Evolutionary conservation across 2,329 filamentous ascomycete genomes (phyloP).

Genomic region (Penicillium sp.): DNA sequence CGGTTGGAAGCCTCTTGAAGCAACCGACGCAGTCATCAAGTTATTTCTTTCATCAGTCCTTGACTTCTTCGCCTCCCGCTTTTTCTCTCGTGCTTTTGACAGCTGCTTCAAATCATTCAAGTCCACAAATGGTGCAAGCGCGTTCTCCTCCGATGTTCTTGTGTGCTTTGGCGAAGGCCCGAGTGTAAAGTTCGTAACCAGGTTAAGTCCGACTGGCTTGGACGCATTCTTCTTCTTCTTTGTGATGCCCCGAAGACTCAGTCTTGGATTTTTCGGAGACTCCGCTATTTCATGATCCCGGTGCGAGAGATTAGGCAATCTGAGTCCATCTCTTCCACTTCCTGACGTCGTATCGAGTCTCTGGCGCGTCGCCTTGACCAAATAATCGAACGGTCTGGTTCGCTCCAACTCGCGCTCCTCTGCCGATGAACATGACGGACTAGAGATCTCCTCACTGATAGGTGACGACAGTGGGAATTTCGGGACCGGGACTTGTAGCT

Average conservation of each 20-base stretch:
- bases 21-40: not conserved
- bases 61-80: slow-evolving; percentile 27
- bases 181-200: slow-evolving; percentile 43
- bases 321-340: slow-evolving; percentile 8
- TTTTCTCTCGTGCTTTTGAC: slow-evolving; percentile 32
- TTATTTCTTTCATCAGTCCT: slow-evolving; percentile 11
- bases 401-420: slow-evolving; percentile 30
- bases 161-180: slow-evolving; percentile 10
- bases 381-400: slow-evolving; percentile 31
- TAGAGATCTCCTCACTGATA: slow-evolving; percentile 42
- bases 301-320: slow-evolving; percentile 1
- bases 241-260: slow-evolving; percentile 16
- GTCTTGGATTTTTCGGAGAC: slow-evolving; percentile 5
- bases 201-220: slow-evolving; percentile 40
- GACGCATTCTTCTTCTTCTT: slow-evolving; percentile 26
- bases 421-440: slow-evolving; percentile 35
- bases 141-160: slow-evolving; percentile 4
- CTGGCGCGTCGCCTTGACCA: slow-evolving; percentile 25
- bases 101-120: slow-evolving; percentile 39
- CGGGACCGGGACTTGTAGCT: slow-evolving; percentile 33
- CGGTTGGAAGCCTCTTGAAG: slow-evolving; percentile 22
- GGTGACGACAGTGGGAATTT: slow-evolving; percentile 45
- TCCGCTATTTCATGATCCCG: slow-evolving; percentile 2
- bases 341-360: slow-evolving; percentile 10
- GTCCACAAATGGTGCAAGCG: slow-evolving; percentile 32